A percentile compares a stretch with the other conserved stretches of the same genome.
phyloP scores from a whole-genome alignment of 1,284 basidiomycete genomes.

The Apiotrichum veenhuisii region DNA sequence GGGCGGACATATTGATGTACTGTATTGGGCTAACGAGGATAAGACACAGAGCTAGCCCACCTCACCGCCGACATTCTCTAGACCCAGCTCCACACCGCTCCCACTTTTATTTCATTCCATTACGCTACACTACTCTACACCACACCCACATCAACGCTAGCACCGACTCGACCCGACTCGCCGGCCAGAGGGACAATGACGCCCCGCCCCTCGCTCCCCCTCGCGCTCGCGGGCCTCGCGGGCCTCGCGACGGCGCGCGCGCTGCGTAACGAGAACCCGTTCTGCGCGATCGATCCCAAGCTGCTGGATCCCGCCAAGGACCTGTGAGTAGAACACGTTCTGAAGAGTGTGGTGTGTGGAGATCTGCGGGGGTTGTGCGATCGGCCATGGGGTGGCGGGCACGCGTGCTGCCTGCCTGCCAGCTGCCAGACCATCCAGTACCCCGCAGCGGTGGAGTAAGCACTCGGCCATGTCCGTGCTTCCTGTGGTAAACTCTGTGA shows the following conservation, averaged over 20 bases:
- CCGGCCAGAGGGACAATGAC: neutral
- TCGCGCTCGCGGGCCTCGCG: neutral
- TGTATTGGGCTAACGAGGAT: no score
- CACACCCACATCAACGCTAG: neutral
- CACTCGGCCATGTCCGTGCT: no score
- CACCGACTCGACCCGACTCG: neutral
- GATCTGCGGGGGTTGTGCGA: neutral
- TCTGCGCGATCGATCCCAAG: conserved; percentile 8
- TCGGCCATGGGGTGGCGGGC: no score
- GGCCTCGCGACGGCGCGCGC: neutral
- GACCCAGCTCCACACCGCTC: neutral
- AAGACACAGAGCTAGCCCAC: no score
- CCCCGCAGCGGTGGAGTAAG: no score
- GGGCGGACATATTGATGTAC: no score
- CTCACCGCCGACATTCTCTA: neutral
- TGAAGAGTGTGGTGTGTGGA: neutral
- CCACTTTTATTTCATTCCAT: neutral
- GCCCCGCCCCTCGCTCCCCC: neutral
- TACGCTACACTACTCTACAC: neutral
- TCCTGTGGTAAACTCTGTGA: no score
- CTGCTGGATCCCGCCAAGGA: conserved; percentile 9
- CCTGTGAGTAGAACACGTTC: neutral
- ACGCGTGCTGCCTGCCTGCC: no score
- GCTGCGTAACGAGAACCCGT: conserved; percentile 3
- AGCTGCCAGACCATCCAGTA: no score